phyloP scores from a whole-genome alignment of 176 grass and related monocot genomes.

The Juncus effusus region DNA sequence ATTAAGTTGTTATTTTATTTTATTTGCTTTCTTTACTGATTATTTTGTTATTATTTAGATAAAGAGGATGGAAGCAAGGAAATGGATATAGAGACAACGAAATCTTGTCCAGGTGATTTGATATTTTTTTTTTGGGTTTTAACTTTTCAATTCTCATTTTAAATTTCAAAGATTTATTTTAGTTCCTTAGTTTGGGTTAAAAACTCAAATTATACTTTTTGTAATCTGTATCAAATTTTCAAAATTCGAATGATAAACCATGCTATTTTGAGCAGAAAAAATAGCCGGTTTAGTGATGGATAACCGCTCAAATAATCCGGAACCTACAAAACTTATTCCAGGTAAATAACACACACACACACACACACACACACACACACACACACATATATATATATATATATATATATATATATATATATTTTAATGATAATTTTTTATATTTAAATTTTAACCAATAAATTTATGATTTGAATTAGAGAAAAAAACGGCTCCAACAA shows the following conservation, averaged over 20 bases:
- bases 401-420: neutral
- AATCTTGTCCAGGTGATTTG: constrained; percentile 40
- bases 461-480: constrained; percentile 3
- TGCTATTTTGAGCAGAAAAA: constrained; percentile 45
- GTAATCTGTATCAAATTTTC: too few species aligned
- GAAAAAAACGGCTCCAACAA: neutral
- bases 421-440: neutral
- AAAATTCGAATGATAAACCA: too few species aligned
- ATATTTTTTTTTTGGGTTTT: constrained; percentile 8
- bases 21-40: neutral
- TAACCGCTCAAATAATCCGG: constrained; percentile 29
- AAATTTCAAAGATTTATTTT: neutral
- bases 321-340: constrained; percentile 32
- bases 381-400: too few species aligned
- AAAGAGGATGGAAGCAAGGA: constrained; percentile 11
- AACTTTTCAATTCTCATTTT: constrained; percentile 3
- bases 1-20: too few species aligned
- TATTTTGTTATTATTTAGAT: neutral
- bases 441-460: neutral
- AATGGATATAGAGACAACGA: constrained; percentile 25
- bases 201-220: constrained; percentile 1
- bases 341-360: constrained; percentile 39
- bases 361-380: too few species aligned
- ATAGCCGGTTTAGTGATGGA: constrained; percentile 36
- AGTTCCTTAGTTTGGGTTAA: neutral